Base-by-base conservation (phyloP, 768 basidiomycete species). In the Trametes cingulata region DNA sequence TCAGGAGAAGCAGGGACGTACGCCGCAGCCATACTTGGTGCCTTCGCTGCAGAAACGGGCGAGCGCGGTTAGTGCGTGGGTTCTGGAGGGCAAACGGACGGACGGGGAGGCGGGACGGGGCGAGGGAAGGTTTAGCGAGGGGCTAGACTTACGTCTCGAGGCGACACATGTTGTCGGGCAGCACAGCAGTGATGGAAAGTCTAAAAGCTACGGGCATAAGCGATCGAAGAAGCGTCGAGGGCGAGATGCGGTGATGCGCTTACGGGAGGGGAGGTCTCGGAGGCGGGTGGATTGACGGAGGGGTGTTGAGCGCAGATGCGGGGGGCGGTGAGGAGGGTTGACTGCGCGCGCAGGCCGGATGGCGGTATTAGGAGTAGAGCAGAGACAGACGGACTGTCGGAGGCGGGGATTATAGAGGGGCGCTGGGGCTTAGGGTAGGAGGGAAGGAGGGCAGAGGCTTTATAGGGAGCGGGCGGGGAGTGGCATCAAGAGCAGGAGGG, bases 1-100 rank as follows among this genome's bases (percentile, higher is more conserved):
- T 56, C 59, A 60, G 29, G 22, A 36, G 56, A 36, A 70, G 37
- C 22, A 50, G 36, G 20, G 12, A 64, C 67, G 39, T 67, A 75
- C 74, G 61, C 90, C 90, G 72, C 90, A 92, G 69, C 86, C 88
- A 69, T 85, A 78, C 76, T 85, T 84, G 62, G 82, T 85, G 64
- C 87, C 90, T 80, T 89, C 86, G 68, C 89, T 91, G 76, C 39
- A 58, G 56, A 57, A 67, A 46, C 65, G 62, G 37, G 25, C 57
- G 63, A 58, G 72, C 47, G 40, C 64, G 67, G 69, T 74, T 51
- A 72, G 68, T 41, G 46, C 46, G 29, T 33, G 29, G 29, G 29
- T 33, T 4, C 6, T 4, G 10, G 29, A 33, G 29, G 29, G 29
- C 29, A 33, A 10, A 33, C 29, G 29, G n/a, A 35, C 13, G 19